phyloP scores from a whole-genome alignment of 306 rosid species.

The Acmispon strigosus region DNA sequence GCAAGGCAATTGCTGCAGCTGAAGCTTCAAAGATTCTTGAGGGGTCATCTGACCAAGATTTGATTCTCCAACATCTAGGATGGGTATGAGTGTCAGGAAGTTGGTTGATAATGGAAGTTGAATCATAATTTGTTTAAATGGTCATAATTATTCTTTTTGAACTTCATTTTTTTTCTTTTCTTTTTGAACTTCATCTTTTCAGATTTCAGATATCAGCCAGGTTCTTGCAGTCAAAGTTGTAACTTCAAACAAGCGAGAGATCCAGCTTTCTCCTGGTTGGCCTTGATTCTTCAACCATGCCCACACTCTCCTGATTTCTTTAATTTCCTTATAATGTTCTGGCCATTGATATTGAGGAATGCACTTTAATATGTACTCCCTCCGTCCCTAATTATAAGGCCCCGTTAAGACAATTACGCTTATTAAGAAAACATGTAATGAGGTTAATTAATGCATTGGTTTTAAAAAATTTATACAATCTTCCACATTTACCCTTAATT shows the following conservation, averaged over 20 bases:
- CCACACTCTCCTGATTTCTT: constrained; percentile 6
- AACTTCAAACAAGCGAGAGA: constrained; percentile 72
- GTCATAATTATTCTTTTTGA: constrained; percentile 14
- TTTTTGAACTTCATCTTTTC: constrained; percentile 31
- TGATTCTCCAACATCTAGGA: constrained; percentile 93
- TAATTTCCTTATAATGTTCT: constrained; percentile 4
- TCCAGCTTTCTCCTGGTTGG: constrained; percentile 79
- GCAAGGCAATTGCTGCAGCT: constrained; percentile 72
- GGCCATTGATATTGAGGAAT: constrained; percentile 4
- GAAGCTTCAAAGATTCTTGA: constrained; percentile 95
- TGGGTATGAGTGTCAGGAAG: constrained; percentile 53
- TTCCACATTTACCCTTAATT: too few relatives aligned
- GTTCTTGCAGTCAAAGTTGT: constrained; percentile 65
- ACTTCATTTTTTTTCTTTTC: constrained; percentile 25
- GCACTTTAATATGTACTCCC: constrained; percentile 13
- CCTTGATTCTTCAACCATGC: constrained; percentile 17
- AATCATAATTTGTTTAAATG: constrained; percentile 3
- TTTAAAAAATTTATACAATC: too few relatives aligned
- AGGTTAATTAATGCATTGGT: too few relatives aligned
- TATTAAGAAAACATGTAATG: too few relatives aligned
- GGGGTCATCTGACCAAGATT: constrained; percentile 76
- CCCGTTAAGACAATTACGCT: too few relatives aligned
- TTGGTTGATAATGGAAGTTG: constrained; percentile 5
- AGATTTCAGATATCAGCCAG: constrained; percentile 92
- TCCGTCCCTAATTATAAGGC: too few relatives aligned